Percentiles rank a stretch among this genome's conserved stretches.
Conservation (phyloP, 495 filamentous ascomycete species). For the Talaromyces ruber region DNA sequence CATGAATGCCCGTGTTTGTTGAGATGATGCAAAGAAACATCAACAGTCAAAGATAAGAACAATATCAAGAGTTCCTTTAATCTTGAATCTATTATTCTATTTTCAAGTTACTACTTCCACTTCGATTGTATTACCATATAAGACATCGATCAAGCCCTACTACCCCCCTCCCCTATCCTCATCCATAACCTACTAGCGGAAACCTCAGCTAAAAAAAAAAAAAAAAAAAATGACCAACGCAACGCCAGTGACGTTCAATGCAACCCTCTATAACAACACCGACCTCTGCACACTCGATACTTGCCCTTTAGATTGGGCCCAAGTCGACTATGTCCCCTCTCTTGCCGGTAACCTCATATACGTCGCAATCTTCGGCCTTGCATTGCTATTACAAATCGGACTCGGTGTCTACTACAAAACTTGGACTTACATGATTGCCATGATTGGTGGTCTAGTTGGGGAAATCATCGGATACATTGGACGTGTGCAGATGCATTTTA, state of each 20-base stretch:
- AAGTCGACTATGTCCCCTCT: slow-evolving; percentile 26
- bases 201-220: not conserved
- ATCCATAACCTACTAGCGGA: not conserved
- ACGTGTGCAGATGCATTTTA: slow-evolving; percentile 26
- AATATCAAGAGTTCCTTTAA: not conserved
- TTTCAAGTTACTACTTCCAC: not conserved
- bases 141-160: not conserved
- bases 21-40: not conserved
- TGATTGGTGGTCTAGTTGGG: slow-evolving; percentile 19
- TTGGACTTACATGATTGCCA: slow-evolving; percentile 20
- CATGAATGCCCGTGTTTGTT: not conserved
- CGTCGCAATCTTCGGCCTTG: slow-evolving; percentile 21
- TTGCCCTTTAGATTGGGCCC: slow-evolving; percentile 22
- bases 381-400: slow-evolving; percentile 20
- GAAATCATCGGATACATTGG: slow-evolving; percentile 34
- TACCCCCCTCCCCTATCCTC: not conserved
- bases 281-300: slow-evolving; percentile 24
- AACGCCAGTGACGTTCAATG: not conserved
- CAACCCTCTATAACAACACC: slow-evolving; percentile 3
- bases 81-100: not conserved
- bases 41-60: not conserved
- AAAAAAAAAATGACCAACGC: slow-evolving; percentile 3
- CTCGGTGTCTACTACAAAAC: slow-evolving; percentile 19
- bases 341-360: slow-evolving; percentile 25
- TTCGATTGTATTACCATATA: not conserved